phyloP scores from a whole-genome alignment of 2,329 filamentous ascomycete genomes.

The Tympanopsis confertula region DNA sequence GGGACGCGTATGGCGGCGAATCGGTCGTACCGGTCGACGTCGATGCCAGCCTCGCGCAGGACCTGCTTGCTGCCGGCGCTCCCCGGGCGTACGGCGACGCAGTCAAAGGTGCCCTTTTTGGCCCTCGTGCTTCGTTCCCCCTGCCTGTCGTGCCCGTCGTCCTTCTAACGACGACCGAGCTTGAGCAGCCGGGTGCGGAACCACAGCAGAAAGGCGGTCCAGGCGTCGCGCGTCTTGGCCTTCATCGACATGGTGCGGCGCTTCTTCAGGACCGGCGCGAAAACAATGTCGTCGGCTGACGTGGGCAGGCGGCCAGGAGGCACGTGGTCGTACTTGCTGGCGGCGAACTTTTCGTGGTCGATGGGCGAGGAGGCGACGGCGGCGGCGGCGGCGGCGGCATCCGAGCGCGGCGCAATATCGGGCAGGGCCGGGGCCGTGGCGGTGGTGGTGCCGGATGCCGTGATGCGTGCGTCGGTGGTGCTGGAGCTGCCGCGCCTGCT shows the following conservation, averaged over 20 bases:
- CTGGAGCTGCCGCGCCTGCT: constrained; percentile 16
- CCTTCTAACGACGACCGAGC: constrained; percentile 11
- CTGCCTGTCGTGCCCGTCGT: background rate
- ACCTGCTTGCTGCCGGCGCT: background rate
- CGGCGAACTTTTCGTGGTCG: constrained; percentile 20
- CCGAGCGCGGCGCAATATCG: constrained; percentile 2
- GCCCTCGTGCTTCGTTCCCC: background rate
- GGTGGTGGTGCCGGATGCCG: constrained; percentile 5
- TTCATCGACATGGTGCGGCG: constrained; percentile 35
- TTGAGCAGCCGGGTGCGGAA: constrained; percentile 43
- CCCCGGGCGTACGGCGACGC: background rate
- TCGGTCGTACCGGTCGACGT: too few species aligned
- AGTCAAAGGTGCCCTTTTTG: background rate
- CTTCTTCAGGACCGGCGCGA: constrained; percentile 21
- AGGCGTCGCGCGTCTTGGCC: constrained; percentile 47
- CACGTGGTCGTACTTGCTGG: constrained; percentile 32
- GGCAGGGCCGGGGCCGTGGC: constrained; percentile 1
- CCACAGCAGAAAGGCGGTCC: constrained; percentile 55
- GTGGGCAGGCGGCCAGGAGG: constrained; percentile 16
- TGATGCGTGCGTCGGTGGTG: constrained; percentile 25
- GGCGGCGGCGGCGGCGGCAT: constrained; percentile 9
- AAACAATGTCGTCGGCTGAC: constrained; percentile 29
- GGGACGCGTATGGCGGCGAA: too few species aligned
- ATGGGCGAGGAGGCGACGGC: constrained; percentile 1
- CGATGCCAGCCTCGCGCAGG: background rate